A percentile compares a stretch with the other conserved stretches of the same genome.
Conservation (phyloP, 805 yeast species). For the Cyberlindnera suaveolens region DNA sequence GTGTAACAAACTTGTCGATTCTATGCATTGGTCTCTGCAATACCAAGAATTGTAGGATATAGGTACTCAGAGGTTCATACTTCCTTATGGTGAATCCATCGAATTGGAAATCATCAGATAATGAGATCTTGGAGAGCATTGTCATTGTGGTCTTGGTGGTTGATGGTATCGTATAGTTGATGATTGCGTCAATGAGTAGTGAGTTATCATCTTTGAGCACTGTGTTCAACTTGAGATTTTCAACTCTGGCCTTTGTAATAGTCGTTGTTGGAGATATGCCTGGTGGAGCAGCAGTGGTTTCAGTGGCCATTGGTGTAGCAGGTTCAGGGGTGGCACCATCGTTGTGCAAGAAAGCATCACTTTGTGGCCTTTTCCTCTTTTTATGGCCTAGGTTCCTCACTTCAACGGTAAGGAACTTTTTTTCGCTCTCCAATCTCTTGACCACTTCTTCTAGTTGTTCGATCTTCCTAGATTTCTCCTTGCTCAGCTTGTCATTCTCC, state of each 20-base stretch:
- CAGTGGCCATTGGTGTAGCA: constrained; percentile 7
- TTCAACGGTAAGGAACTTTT: constrained; percentile 47
- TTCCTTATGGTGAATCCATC: constrained; percentile 23
- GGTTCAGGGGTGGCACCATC: constrained; percentile 6
- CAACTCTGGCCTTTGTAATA: not conserved
- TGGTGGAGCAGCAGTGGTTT: constrained; percentile 5
- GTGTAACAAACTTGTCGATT: constrained; percentile 42
- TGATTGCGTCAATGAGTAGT: constrained; percentile 30
- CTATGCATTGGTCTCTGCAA: constrained; percentile 35
- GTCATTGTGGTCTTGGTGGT: constrained; percentile 26
- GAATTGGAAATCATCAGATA: constrained; percentile 3
- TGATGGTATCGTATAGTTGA: constrained; percentile 32
- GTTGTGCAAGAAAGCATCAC: constrained; percentile 5
- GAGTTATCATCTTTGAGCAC: constrained; percentile 28
- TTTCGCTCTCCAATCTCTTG: constrained; percentile 45
- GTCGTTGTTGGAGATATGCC: not conserved
- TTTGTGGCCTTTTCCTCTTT: constrained; percentile 15
- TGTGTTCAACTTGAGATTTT: constrained; percentile 7
- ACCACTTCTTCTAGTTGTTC: constrained; percentile 35
- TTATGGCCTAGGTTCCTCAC: constrained; percentile 26
- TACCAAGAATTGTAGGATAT: constrained; percentile 38
- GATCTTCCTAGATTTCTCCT: constrained; percentile 30
- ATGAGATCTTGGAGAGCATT: constrained; percentile 27
- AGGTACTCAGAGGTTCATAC: constrained; percentile 28
- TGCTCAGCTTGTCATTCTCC: constrained; percentile 15